Conservation (phyloP, 306 rosid genomes). For the Prinsepia uniflora region DNA sequence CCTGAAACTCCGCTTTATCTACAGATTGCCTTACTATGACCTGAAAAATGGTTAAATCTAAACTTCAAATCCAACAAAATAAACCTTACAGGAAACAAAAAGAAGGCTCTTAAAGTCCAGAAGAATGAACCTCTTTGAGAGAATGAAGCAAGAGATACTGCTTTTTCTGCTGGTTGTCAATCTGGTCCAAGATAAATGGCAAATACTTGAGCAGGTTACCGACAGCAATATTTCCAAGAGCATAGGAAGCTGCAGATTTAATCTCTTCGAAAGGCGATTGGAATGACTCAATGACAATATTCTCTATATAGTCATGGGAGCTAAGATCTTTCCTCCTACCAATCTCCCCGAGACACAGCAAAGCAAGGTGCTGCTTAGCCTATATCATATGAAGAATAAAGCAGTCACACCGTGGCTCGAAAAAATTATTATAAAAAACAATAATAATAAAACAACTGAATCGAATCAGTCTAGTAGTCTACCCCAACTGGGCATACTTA, state of each 20-base stretch:
- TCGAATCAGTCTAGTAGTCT: not conserved
- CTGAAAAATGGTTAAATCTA: conserved; percentile 36
- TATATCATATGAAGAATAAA: conserved; percentile 27
- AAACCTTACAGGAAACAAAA: not conserved
- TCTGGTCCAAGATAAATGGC: conserved; percentile 97
- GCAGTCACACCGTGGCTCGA: conserved; percentile 13
- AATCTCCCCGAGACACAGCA: conserved; percentile 93
- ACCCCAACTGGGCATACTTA: not conserved
- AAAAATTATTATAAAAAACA: not conserved
- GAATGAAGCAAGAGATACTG: conserved; percentile 98
- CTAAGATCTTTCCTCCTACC: conserved; percentile 98
- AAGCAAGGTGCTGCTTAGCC: conserved; percentile 98
- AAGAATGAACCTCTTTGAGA: conserved; percentile 74
- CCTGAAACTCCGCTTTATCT: conserved; percentile 92
- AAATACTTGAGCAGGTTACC: conserved; percentile 94
- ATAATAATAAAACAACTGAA: not conserved
- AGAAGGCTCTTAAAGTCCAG: conserved; percentile 25
- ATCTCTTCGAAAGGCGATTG: conserved; percentile 99
- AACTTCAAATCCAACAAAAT: conserved; percentile 15
- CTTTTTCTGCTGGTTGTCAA: conserved; percentile 98
- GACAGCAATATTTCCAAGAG: conserved; percentile 98
- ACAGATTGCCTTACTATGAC: conserved; percentile 96
- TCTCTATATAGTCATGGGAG: conserved; percentile 77
- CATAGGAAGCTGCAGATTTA: conserved; percentile 98
- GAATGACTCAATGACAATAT: conserved; percentile 92